phyloP scores from a whole-genome alignment of 2,329 filamentous ascomycete species.

The Aspergillus neoniger region DNA sequence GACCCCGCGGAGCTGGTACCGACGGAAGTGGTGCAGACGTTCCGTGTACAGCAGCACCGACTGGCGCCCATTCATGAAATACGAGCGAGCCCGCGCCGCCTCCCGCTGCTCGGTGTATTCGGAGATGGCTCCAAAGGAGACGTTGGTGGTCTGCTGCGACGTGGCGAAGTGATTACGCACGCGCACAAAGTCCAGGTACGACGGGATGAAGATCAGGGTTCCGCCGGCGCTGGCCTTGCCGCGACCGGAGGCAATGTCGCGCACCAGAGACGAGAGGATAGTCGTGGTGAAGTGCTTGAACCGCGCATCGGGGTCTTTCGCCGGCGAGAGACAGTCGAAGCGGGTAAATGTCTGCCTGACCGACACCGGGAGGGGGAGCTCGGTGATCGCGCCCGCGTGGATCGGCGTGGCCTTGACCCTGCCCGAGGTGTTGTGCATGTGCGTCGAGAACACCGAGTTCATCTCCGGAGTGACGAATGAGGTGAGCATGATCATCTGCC shows the following conservation, averaged over 20 bases:
- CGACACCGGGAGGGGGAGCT: constrained; percentile 63
- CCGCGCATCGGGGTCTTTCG: constrained; percentile 78
- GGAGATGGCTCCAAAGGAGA: constrained; percentile 78
- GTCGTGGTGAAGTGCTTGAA: constrained; percentile 89
- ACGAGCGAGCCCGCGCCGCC: constrained; percentile 78
- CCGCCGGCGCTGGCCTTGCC: constrained; percentile 62
- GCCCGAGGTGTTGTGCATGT: constrained; percentile 79
- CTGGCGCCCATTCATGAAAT: constrained; percentile 83
- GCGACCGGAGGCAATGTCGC: constrained; percentile 50
- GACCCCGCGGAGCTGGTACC: constrained; percentile 81
- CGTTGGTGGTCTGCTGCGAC: constrained; percentile 56
- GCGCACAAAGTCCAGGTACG: constrained; percentile 92
- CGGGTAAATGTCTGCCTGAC: constrained; percentile 87
- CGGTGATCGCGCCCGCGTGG: constrained; percentile 72
- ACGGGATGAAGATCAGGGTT: constrained; percentile 84
- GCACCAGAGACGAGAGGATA: constrained; percentile 72
- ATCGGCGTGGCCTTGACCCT: constrained; percentile 71
- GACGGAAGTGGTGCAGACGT: constrained; percentile 92
- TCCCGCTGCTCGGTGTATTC: constrained; percentile 83
- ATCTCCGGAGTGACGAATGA: constrained; percentile 88
- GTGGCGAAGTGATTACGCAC: constrained; percentile 90
- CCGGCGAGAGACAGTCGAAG: constrained; percentile 70
- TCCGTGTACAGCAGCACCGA: constrained; percentile 87
- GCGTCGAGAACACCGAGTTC: constrained; percentile 71
- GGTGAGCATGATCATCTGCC: constrained; percentile 81